These are phyloP conservation scores for Daldinia decipiens DNA, from an alignment of 495 filamentous ascomycete genomes.

Conservation along the genomic window DNA sequence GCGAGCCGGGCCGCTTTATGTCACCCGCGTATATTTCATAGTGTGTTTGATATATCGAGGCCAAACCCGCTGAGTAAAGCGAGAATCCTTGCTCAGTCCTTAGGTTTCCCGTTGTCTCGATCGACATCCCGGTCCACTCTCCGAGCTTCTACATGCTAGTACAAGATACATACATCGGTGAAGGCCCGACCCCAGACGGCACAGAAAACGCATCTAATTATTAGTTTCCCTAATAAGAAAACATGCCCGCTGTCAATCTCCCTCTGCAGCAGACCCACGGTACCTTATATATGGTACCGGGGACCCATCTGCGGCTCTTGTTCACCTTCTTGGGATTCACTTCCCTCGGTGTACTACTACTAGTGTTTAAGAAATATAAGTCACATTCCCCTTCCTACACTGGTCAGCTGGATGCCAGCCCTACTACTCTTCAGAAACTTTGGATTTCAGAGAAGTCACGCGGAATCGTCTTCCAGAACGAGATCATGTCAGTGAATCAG, in stretches of 20 bases:
- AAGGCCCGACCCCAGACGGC: constrained; percentile 44
- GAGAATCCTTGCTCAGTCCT: constrained; percentile 36
- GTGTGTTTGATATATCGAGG: constrained; percentile 31
- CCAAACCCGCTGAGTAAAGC: constrained; percentile 32
- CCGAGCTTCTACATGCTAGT: constrained; percentile 37
- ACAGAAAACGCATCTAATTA: constrained; percentile 39
- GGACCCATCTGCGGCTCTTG: constrained; percentile 41
- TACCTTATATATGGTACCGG: constrained; percentile 43
- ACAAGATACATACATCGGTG: constrained; percentile 44
- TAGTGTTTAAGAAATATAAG: constrained; percentile 42
- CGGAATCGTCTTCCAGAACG: constrained; percentile 30
- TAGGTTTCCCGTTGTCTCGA: constrained; percentile 37
- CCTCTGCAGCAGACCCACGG: constrained; percentile 49
- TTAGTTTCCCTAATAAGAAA: constrained; percentile 49
- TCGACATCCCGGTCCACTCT: constrained; percentile 43
- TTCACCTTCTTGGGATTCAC: constrained; percentile 45
- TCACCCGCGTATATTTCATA: constrained; percentile 18
- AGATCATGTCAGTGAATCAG: constrained; percentile 44
- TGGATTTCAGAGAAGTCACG: constrained; percentile 41
- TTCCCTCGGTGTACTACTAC: constrained; percentile 41
- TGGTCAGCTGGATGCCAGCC: constrained; percentile 7
- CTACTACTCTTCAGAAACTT: constrained; percentile 23
- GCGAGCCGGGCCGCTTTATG: constrained; percentile 27
- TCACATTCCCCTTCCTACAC: constrained; percentile 15
- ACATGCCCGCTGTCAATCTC: constrained; percentile 56